phyloP scores from a whole-genome alignment of 75 land plant genomes.

The Gnetum montanum region DNA sequence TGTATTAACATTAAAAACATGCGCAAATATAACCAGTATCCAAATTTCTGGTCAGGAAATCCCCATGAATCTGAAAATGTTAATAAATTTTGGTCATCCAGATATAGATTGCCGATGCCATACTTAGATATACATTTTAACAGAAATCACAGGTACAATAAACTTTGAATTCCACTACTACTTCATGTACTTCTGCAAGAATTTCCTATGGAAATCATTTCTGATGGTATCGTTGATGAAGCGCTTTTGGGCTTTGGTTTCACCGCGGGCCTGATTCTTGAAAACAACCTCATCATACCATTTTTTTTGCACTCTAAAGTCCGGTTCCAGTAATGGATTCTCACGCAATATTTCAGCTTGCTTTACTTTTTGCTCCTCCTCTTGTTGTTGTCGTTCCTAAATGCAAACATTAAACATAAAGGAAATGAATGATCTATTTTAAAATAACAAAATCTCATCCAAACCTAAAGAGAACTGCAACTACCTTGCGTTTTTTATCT shows the following conservation, averaged over 20 bases:
- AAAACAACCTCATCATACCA: conserved; percentile 99
- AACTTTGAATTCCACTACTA: conserved; percentile 15
- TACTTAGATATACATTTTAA: too few species aligned
- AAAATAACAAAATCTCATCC: neutral
- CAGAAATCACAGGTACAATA: neutral
- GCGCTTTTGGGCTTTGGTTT: conserved; percentile 78
- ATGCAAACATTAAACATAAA: neutral
- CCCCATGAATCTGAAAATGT: too few species aligned
- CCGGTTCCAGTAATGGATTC: conserved; percentile 71
- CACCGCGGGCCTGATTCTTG: conserved; percentile 96
- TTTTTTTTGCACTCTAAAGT: conserved; percentile 86
- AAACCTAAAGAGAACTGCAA: neutral
- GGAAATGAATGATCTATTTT: conserved; percentile 1
- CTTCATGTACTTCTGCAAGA: conserved; percentile 94
- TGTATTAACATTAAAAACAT: too few species aligned
- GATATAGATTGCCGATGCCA: too few species aligned
- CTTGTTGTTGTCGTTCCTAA: conserved; percentile 75
- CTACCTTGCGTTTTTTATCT: conserved; percentile 66
- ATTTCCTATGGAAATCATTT: conserved; percentile 95
- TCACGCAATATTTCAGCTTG: conserved; percentile 85
- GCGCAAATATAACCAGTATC: too few species aligned
- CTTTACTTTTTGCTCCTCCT: conserved; percentile 79
- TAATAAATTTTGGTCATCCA: too few species aligned
- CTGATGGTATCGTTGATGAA: conserved; percentile 98
- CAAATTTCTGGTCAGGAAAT: too few species aligned